These are phyloP conservation scores for Tetrahymena borealis DNA, from an alignment of 73 alveolate species.

Conservation along the genomic window DNA sequence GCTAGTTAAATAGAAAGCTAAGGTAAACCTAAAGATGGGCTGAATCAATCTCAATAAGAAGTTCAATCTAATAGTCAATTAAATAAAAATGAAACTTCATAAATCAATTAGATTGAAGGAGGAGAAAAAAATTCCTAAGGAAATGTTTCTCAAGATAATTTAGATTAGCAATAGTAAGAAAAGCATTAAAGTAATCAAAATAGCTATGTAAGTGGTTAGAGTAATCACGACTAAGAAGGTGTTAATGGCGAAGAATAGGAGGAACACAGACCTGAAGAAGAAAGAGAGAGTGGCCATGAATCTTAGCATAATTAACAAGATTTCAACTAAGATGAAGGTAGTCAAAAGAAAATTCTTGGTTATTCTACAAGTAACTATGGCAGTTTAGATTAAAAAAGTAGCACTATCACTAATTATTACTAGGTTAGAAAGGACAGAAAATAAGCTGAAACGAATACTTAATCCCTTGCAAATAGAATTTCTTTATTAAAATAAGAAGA, in stretches of 20 bases:
- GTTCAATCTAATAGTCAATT: not conserved
- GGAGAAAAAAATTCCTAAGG: not conserved
- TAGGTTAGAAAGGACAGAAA: conserved; percentile 44
- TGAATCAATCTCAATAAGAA: not conserved
- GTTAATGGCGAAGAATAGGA: not conserved
- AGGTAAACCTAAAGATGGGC: not conserved
- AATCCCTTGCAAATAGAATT: conserved; percentile 59
- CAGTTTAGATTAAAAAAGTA: not conserved
- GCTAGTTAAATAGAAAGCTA: not conserved
- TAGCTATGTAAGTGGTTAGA: not conserved
- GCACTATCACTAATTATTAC: not conserved
- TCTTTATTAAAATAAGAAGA: conserved; percentile 63
- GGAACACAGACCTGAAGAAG: not conserved
- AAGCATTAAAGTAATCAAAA: not conserved
- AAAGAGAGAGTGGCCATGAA: not conserved
- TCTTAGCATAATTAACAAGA: not conserved
- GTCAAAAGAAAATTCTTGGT: not conserved
- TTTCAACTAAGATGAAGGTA: not conserved
- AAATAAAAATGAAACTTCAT: not conserved
- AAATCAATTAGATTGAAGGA: not conserved
- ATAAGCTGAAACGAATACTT: conserved; percentile 58
- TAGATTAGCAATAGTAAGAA: not conserved
- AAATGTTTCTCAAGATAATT: not conserved
- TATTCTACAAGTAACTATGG: not conserved
- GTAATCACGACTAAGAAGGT: not conserved